phyloP scores from a whole-genome alignment of 1,284 basidiomycete species.

The Tilletia caries region DNA sequence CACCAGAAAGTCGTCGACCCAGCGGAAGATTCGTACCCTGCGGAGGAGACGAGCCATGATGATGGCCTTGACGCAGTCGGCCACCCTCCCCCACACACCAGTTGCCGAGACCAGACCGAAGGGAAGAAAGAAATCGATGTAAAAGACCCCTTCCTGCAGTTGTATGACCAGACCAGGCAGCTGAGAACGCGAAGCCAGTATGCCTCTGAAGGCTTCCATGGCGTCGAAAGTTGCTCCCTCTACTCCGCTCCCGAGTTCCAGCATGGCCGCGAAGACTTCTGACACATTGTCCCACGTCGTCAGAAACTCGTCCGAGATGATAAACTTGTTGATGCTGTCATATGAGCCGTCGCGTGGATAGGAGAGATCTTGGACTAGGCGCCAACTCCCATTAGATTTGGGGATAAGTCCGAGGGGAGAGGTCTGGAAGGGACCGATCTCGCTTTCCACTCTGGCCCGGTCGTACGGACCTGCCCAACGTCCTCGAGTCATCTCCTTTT shows the following conservation, averaged over 20 bases:
- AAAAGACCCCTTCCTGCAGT: neutral
- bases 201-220: neutral
- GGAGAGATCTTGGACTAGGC: neutral
- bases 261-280: too few species aligned
- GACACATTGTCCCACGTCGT: neutral
- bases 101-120: neutral
- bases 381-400: neutral
- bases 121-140: constrained; percentile 1
- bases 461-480: neutral
- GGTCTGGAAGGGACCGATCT: neutral
- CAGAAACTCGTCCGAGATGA: neutral
- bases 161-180: neutral
- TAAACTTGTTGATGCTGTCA: neutral
- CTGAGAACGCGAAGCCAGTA: neutral
- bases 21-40: neutral
- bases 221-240: neutral
- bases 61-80: neutral
- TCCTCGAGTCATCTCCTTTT: neutral
- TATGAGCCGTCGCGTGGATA: neutral
- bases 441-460: neutral
- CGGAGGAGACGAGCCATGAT: too few species aligned
- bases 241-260: neutral
- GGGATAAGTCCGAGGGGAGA: neutral
- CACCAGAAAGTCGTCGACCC: neutral
- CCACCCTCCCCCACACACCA: neutral